A percentile compares a stretch with the other conserved stretches of the same genome.
These are phyloP conservation scores for Rostrohypoxylon terebratum DNA, from an alignment of 495 filamentous ascomycete species.

Conservation along the genomic window DNA sequence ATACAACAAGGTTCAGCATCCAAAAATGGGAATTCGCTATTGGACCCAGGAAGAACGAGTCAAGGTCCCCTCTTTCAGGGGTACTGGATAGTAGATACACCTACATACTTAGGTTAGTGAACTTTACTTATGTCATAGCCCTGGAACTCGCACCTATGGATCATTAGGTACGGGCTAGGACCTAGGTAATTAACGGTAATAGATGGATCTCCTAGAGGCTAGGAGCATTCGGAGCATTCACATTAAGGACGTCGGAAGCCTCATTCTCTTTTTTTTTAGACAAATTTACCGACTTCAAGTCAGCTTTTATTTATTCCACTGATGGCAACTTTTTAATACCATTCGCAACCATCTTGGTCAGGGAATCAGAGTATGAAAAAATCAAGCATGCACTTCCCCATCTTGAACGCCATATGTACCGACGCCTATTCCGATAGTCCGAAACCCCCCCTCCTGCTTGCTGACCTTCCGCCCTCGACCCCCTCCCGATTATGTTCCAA, in stretches of 20 bases:
- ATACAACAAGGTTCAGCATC: conserved; percentile 32
- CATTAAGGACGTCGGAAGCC: neutral
- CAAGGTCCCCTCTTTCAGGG: conserved; percentile 22
- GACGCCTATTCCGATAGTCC: conserved; percentile 39
- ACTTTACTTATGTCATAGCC: conserved; percentile 24
- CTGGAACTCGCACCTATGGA: neutral
- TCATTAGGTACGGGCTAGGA: neutral
- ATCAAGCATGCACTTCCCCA: conserved; percentile 24
- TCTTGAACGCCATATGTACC: conserved; percentile 44
- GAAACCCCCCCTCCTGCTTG: conserved; percentile 28
- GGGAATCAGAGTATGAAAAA: conserved; percentile 26
- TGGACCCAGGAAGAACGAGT: neutral
- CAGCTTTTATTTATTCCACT: conserved; percentile 19
- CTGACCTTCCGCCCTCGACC: conserved; percentile 32
- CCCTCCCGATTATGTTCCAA: conserved; percentile 47
- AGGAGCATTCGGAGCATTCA: neutral
- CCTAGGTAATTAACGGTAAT: no score
- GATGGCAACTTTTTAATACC: neutral
- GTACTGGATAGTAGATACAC: conserved; percentile 16
- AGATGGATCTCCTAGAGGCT: no score
- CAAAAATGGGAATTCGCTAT: conserved; percentile 24
- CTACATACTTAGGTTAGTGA: no score
- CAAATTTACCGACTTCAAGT: conserved; percentile 33
- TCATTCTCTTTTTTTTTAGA: conserved; percentile 4
- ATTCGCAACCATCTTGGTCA: conserved; percentile 7